Evolutionary conservation across 2,329 filamentous ascomycete genomes (phyloP).

Genomic region (Cytospora chrysosperma): DNA sequence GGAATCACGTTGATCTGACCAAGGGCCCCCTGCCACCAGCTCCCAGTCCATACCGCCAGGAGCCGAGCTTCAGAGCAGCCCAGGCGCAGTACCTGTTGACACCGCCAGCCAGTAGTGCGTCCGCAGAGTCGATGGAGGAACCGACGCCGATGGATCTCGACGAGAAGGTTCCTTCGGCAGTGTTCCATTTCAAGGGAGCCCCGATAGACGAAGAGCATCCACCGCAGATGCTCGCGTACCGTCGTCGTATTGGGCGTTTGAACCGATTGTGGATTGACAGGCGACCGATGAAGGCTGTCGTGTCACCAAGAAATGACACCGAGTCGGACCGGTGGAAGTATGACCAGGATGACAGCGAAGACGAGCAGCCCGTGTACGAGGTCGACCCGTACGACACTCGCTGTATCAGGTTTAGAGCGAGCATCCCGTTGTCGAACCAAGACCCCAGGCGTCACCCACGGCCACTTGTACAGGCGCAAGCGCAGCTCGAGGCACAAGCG

Average conservation of each 20-base stretch:
- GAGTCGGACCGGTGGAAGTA: slow-evolving; percentile 77
- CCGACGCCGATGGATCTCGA: slow-evolving; percentile 52
- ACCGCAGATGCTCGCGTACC: slow-evolving; percentile 63
- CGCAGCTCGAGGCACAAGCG: slow-evolving; percentile 15
- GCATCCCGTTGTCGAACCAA: slow-evolving; percentile 47
- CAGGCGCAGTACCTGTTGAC: slow-evolving; percentile 71
- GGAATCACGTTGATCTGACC: slow-evolving; percentile 84
- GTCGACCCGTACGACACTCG: slow-evolving; percentile 68
- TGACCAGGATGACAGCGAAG: slow-evolving; percentile 80
- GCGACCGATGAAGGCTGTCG: slow-evolving; percentile 58
- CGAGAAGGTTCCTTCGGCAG: slow-evolving; percentile 38
- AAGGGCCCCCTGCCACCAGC: slow-evolving; percentile 80
- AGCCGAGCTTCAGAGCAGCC: slow-evolving; percentile 64
- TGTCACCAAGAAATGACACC: slow-evolving; percentile 45
- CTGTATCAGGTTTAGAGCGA: slow-evolving; percentile 61
- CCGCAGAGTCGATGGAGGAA: slow-evolving; percentile 46
- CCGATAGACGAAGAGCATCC: slow-evolving; percentile 40
- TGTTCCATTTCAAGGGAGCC: slow-evolving; percentile 49
- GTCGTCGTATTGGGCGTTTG: slow-evolving; percentile 79
- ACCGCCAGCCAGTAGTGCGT: slow-evolving; percentile 54
- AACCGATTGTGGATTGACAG: slow-evolving; percentile 88
- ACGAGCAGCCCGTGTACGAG: slow-evolving; percentile 71
- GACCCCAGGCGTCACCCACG: slow-evolving; percentile 35
- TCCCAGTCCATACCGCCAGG: slow-evolving; percentile 58
- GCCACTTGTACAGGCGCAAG: slow-evolving; percentile 34